Base-by-base conservation (phyloP, 495 filamentous ascomycete species). In the Penicillium nucicola region DNA sequence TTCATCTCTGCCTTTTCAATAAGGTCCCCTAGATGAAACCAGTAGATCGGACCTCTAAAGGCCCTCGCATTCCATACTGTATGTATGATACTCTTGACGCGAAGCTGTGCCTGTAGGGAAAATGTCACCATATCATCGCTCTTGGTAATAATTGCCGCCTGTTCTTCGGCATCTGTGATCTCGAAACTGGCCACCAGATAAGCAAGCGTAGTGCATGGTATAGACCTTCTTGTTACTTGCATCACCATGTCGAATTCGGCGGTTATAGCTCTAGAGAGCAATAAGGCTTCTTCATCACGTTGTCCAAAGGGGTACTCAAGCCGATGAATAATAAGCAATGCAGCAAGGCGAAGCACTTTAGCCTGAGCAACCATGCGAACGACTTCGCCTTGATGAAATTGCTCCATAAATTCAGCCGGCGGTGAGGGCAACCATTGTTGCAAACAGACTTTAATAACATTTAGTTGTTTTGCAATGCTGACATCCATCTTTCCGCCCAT, bases 141-240 rank as follows among this genome's bases (percentile, higher is more conserved):
- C 13, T 32, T 42, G 14, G 35, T 15, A 23, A 58, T n/a, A 3
- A 34, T 41, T 1, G 9, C 5, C 3, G 30, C 5, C 14, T 52
- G 46, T 17, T 23, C 35, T 23, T 55, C 47, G 0, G 14, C 22
- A 1, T 36, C 48, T 0, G 32, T 19, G 5, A 58, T 31, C 20
- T 61, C 54, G 33, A 55, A 55, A 39, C 58, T 58, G n/a, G 58
- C 55, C n/a, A 34, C 37, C 11, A 58, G 18, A 36, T 55, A 61
- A 13, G 58, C 30, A 31, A 61, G 36, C 8, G 45, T 12, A 5
- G 45, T 53, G 39, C 58, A 58, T 30, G 55, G 58, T 19, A 61
- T 40, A 0, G 58, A 58, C 4, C 47, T 35, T 12, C 42, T 30
- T 0, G 45, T 44, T 1, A 46, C 11, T 15, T 50, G 32, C 32